phyloP scores from a whole-genome alignment of 2,329 filamentous ascomycete genomes.

The Cordyceps fumosorosea region DNA sequence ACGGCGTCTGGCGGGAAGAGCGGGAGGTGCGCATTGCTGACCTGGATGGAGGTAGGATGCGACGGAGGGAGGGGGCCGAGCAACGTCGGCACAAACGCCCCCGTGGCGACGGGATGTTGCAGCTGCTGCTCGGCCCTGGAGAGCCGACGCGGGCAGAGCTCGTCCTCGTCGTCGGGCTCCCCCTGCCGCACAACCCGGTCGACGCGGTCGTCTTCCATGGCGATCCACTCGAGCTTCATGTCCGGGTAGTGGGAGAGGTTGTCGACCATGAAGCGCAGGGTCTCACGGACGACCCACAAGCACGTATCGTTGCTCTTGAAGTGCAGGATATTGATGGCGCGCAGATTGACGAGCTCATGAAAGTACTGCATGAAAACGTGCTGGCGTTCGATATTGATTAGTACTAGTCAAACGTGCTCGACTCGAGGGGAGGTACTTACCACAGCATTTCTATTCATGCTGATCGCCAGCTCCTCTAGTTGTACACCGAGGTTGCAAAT shows the following conservation, averaged over 20 bases:
- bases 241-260: conserved; percentile 48
- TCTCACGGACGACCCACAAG: conserved; percentile 49
- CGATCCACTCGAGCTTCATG: conserved; percentile 52
- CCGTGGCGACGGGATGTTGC: conserved; percentile 8
- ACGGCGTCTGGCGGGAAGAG: conserved; percentile 23
- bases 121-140: conserved; percentile 16
- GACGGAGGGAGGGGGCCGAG: not conserved
- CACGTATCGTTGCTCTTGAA: conserved; percentile 52
- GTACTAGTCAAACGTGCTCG: not conserved
- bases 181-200: conserved; percentile 41
- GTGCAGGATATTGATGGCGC: conserved; percentile 48
- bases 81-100: not conserved
- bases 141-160: conserved; percentile 18
- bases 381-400: conserved; percentile 27
- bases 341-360: conserved; percentile 38
- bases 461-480: conserved; percentile 50
- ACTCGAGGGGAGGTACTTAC: conserved; percentile 34
- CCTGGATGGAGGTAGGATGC: conserved; percentile 4
- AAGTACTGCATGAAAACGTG: conserved; percentile 52
- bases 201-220: conserved; percentile 44
- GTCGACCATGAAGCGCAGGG: conserved; percentile 52
- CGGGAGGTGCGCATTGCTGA: conserved; percentile 22
- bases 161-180: conserved; percentile 20
- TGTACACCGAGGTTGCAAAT: conserved; percentile 42
- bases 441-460: conserved; percentile 46